Base-by-base conservation (phyloP, 116 monocot genomes). In the Posidonia oceanica region DNA sequence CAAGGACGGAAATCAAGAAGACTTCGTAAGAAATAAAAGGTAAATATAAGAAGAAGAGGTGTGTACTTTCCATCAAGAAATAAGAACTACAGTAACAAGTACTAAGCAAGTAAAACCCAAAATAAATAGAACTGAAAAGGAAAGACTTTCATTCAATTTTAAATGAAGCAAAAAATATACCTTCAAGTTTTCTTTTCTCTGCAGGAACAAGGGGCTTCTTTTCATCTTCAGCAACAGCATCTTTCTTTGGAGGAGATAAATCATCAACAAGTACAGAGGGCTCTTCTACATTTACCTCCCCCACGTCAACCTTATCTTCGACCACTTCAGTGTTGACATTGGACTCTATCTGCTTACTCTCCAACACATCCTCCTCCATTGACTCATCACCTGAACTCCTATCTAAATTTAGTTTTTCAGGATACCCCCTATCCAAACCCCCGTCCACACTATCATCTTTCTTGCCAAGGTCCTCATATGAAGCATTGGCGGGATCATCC, bases 341-440 rank as follows among this genome's bases (percentile, higher is more conserved):
- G 53, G 76, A 59, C 14, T 89, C 82, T 52, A 80, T 63, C 64
- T 75, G 83, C 68, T 87, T 97, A 73, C 23, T 83, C 36, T 97
- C 97, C 54, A 75, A 58, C 39, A 85, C 75, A 85, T 91, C 91
- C 63, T 92, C 97, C 66, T 97, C 92, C 87, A 89, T 79, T 23
- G 85, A 97, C 36, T 89, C 92, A 71, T 89, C 92, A 78, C 89
- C 82, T 15, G 92, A 87, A 71, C 87, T 92, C 77, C 91, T 82
- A 77, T 96, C 91, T 81, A 91, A 80, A 74, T 91, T 89, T 69
- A 97, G 69, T 77, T 97, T 92, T 76, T 97, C 92, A 16, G 89
- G 82, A 67, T 91, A 88, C 29, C 80, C 81, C 13, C 69, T 81
- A 71, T 85, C 86, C 23, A 41, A 88, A 21, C 80, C 81, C 13